These are phyloP conservation scores for Mesembryanthemum crystallinum DNA, from an alignment of 148 eudicot genomes.

Conservation along the genomic window DNA sequence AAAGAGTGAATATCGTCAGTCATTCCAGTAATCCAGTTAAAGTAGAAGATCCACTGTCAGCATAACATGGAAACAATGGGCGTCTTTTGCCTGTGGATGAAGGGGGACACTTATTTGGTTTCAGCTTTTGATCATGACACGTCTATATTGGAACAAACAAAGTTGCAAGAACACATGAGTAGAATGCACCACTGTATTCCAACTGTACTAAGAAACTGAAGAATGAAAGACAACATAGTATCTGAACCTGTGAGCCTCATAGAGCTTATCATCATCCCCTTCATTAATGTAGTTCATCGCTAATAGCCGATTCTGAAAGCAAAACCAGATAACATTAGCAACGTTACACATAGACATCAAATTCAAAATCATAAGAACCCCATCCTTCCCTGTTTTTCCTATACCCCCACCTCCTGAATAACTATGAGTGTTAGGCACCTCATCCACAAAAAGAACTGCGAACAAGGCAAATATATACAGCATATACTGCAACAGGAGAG, in stretches of 20 bases:
- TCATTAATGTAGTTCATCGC: constrained; percentile 98
- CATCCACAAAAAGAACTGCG: neutral
- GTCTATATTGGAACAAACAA: neutral
- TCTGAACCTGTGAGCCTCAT: constrained; percentile 86
- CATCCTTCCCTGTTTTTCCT: neutral
- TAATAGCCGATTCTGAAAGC: constrained; percentile 87
- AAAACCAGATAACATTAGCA: constrained; percentile 6
- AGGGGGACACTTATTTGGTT: neutral
- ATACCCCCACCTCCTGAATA: neutral
- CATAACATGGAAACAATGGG: neutral
- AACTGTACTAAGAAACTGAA: constrained; percentile 5
- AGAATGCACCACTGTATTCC: neutral
- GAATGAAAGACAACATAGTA: neutral
- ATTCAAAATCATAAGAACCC: neutral
- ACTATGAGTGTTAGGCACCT: neutral
- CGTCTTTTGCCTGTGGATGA: neutral
- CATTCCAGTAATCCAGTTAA: neutral
- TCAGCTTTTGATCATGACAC: neutral
- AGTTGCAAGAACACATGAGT: neutral
- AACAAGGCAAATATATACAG: neutral
- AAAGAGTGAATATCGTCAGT: neutral
- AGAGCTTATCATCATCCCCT: constrained; percentile 82
- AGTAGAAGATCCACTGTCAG: neutral
- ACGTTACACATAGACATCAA: neutral
- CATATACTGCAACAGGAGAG: constrained; percentile 6